These are phyloP conservation scores for Gentiana macrophylla DNA, from an alignment of 257 asterid genomes.

Conservation along the genomic window DNA sequence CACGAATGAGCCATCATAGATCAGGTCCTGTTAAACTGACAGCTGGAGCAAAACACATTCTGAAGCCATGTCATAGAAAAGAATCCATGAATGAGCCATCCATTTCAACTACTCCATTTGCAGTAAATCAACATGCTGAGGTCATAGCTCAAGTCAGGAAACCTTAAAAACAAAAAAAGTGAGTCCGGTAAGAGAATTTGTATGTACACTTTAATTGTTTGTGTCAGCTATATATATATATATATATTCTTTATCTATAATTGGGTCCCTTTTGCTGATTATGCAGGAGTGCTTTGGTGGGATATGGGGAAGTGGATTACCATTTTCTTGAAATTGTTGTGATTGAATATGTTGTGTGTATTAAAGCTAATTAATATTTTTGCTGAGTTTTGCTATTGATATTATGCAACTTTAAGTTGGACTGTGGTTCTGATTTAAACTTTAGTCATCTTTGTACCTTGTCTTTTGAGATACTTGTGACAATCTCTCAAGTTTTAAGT, in stretches of 20 bases:
- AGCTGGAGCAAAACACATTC: constrained; percentile 34
- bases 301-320: background rate
- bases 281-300: constrained; percentile 4
- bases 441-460: too few relatives aligned
- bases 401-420: too few relatives aligned
- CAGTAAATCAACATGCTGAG: constrained; percentile 12
- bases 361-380: background rate
- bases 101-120: constrained; percentile 21
- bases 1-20: constrained; percentile 9
- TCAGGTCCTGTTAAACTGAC: constrained; percentile 31
- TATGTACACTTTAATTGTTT: constrained; percentile 23
- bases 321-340: constrained; percentile 2
- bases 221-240: background rate
- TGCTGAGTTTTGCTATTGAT: background rate
- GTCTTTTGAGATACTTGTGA: too few relatives aligned
- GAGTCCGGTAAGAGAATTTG: constrained; percentile 16
- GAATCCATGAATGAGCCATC: constrained; percentile 23
- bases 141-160: constrained; percentile 6
- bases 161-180: too few relatives aligned
- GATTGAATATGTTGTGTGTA: constrained; percentile 2
- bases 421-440: too few relatives aligned
- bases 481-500: too few relatives aligned
- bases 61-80: constrained; percentile 24
- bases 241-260: background rate
- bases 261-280: background rate